Percentiles rank a stretch among this genome's conserved stretches.
These are phyloP conservation scores for Gossypium turneri DNA, from an alignment of 345 rosid genomes.

Conservation along the genomic window DNA sequence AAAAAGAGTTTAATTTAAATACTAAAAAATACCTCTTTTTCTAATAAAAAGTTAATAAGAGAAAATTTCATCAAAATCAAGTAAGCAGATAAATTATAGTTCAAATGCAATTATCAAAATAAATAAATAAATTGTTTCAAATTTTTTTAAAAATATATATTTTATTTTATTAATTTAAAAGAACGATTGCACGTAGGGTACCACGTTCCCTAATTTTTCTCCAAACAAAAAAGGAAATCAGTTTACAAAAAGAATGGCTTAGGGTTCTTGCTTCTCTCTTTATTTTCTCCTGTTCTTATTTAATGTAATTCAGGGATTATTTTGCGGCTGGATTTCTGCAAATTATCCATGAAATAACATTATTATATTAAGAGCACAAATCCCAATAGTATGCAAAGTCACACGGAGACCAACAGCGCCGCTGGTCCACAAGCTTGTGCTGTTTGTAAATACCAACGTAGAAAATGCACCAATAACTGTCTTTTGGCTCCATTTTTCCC, in stretches of 20 bases:
- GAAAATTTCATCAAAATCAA: neutral
- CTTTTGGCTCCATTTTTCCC: conserved; percentile 43
- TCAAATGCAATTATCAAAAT: neutral
- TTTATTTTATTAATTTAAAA: too few species aligned
- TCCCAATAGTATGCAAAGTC: neutral
- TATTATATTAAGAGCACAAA: neutral
- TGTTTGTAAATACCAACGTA: conserved; percentile 42
- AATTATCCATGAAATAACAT: neutral
- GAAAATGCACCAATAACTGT: conserved; percentile 35
- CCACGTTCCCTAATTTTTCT: too few species aligned
- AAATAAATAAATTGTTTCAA: neutral
- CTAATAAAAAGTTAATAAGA: too few species aligned
- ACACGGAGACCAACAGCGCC: neutral
- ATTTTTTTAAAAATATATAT: too few species aligned
- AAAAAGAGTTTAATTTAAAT: too few species aligned
- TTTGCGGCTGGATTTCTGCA: neutral
- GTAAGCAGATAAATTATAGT: neutral
- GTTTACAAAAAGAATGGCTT: too few species aligned
- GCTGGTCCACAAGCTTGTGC: conserved; percentile 34
- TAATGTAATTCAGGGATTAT: neutral
- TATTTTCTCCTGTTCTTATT: neutral
- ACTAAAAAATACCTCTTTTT: too few species aligned
- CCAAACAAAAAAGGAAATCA: too few species aligned
- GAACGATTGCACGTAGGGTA: too few species aligned
- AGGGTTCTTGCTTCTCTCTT: neutral